Evolutionary conservation across 2,329 filamentous ascomycete genomes (phyloP), one percentile per base, ranked within the genome.

Genomic region (Neonectria magnoliae): DNA sequence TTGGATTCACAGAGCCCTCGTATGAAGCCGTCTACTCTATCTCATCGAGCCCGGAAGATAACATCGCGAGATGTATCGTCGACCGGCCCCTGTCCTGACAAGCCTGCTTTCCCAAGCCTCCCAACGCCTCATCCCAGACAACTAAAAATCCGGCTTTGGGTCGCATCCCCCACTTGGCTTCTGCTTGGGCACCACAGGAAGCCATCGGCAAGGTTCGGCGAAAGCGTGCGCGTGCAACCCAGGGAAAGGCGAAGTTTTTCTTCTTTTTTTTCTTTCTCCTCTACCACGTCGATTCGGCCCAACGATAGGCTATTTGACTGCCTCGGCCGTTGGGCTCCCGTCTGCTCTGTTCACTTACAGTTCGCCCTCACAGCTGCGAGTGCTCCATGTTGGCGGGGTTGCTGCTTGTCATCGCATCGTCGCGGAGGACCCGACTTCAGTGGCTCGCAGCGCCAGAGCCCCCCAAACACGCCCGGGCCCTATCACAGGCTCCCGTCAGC

Each of bases 401-500:
- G 20, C 41, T 60, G 57, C 50, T 54, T 50, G 57, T 54, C 57
- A 60, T 60, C 36, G 36, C 36, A 38, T n/a, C 36, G 36, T 38
- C 16, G 47, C 27, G 1, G 31, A 33, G 25, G 25, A 25, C 25
- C 25, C 25, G 25, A 25, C 25, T 25, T 25, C 25, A 25, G 25
- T 25, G 25, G 25, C 25, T 60, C 22, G 51, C 57, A 48, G 51
- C 50, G 25, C 50, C 38, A 33, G 38, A 44, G 41, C 33, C 47
- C 33, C 36, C 25, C 7, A 27, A 47, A 47, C n/a, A 22, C n/a
- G 57, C 27, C 25, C 5, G 5, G 5, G 25, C 25, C 68, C 61
- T 68, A 73, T 73, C 68, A 72, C 68, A 61, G 54, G 66, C 48
- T 45, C 57, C 60, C 52, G 65, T 73, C 71, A 73, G 62, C 68